Evolutionary conservation across 2,329 filamentous ascomycete genomes (phyloP), one percentile per base, ranked within the genome.

Genomic region (Curvularia verruculosa): DNA sequence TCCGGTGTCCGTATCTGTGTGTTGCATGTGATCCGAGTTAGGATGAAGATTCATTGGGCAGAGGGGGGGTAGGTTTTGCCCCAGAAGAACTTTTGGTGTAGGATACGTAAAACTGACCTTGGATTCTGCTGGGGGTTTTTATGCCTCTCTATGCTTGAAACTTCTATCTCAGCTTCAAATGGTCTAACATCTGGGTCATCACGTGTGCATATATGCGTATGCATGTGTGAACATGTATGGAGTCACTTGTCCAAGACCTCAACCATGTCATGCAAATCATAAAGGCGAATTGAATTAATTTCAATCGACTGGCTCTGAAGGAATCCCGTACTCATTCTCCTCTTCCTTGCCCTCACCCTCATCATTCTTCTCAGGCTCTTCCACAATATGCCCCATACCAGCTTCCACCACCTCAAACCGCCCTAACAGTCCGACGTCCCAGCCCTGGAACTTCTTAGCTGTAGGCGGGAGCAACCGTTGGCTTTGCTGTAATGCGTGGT

Each of bases 381-480:
- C 45, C 29, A 37, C 49, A 37, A 31, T 28, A 18, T 24, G 21
- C 31, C 15, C 50, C 45, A 44, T 55, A 5, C 45, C 52, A 5
- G 61, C 43, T 48, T 73, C 69, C 6, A 60, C 61, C 10, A 62
- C 60, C 56, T 78, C 74, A 75, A 83, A 87, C 57, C 83, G 78
- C 60, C 83, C 81, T 57, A 91, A 68, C 18, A 91, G 70, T 1
- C 87, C 87, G 5, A 91, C 86, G 24, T 82, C 81, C 88, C 88
- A 92, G n/a, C 82, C 84, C 68, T 84, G 81, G 63, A 90, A 89
- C 26, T 66, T 76, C 54, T 85, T 80, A 57, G 88, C 85, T 8
- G 77, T 77, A 0, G 63, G 69, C 1, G 89, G 88, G 8, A 91
- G 70, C 15, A 86, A 68, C 3, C 59, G 40, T 34, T 81, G 84